Evolutionary conservation across 2,329 filamentous ascomycete genomes (phyloP).

Genomic region (Fonsecaea monophora): DNA sequence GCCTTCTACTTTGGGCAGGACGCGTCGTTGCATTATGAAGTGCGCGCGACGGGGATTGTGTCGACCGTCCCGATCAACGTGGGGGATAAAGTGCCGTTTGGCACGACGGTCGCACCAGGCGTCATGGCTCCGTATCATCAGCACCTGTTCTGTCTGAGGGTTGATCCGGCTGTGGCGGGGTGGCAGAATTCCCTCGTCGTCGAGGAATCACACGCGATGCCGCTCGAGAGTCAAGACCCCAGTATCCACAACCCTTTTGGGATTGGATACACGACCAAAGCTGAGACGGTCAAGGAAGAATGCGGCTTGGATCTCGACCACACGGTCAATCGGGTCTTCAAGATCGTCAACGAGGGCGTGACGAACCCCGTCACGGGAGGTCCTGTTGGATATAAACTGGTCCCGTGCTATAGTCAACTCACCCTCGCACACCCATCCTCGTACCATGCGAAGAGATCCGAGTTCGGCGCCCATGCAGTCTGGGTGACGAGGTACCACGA

Average conservation of each 20-base stretch:
- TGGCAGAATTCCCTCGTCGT: conserved; percentile 51
- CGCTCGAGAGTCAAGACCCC: conserved; percentile 52
- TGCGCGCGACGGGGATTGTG: conserved; percentile 56
- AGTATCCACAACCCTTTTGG: conserved; percentile 59
- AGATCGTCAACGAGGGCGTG: conserved; percentile 62
- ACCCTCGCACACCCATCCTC: conserved; percentile 62
- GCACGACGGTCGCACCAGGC: conserved; percentile 51
- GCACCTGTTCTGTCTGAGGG: conserved; percentile 54
- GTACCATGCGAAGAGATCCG: conserved; percentile 60
- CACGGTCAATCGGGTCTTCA: conserved; percentile 59
- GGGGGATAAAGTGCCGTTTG: conserved; percentile 46
- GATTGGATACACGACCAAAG: conserved; percentile 57
- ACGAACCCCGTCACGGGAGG: conserved; percentile 62
- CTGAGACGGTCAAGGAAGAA: conserved; percentile 56
- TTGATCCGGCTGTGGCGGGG: conserved; percentile 53
- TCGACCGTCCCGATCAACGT: conserved; percentile 50
- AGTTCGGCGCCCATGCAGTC: conserved; percentile 63
- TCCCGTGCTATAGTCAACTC: conserved; percentile 62
- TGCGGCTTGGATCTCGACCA: conserved; percentile 58
- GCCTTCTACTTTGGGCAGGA: conserved; percentile 52
- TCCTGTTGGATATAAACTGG: conserved; percentile 64
- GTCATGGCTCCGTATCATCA: conserved; percentile 55
- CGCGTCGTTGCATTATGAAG: conserved; percentile 51
- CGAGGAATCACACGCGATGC: conserved; percentile 66
- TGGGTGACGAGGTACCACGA: conserved; percentile 63